Base-by-base conservation (phyloP, 352 stramenopile genomes). In the Saprolegnia parasitica region DNA sequence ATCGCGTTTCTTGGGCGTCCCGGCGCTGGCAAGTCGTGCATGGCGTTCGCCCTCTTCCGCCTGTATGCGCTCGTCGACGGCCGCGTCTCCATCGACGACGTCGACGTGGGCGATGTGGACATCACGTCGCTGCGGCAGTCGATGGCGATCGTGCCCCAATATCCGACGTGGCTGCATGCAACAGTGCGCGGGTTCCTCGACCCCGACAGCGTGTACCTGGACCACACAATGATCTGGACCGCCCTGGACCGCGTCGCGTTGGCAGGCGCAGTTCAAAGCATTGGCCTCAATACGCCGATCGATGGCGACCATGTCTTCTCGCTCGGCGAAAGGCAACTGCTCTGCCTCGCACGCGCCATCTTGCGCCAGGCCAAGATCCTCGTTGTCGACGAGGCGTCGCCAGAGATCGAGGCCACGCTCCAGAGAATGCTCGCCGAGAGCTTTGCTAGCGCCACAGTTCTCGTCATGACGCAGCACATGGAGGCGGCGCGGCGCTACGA, bases 101-200 rank as follows among this genome's bases (percentile, higher is more conserved):
- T 95, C 16, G 85, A 98, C 71, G 80, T 87, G 16, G 77, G 79
- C 21, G 72, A 77, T 15, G 56, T 97, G 15, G 74, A 78, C 21
- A 57, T 96, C 23, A 70, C 67, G 0, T 73, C 84, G 21, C 50
- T 97, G 26, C 63, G 63, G n/a, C 60, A 26, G n/a, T 75, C 76
- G 0, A 82, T 97, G 37, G 80, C 86, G 26, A 87, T 97, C 35
- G 71, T 74, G 10, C 61, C 61, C 5, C 68, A 74, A 35, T 67
- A 23, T 5, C 68, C 68, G 3, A 72, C 89, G 10, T 79, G 96
- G 64, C 96, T 95, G 70, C 83, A 74, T 4, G 89, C 89, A 61
- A 91, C 90, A 10, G 71, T 97, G 18, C 76, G 87, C 21, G 89
- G 86, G 52, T 96, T 96, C 70, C 61, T 97, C 3, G 90, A 97